A percentile compares a stretch with the other conserved stretches of the same genome.
These are phyloP conservation scores for Davidsoniella eucalypti DNA, from an alignment of 2,329 filamentous ascomycete species.

Conservation along the genomic window DNA sequence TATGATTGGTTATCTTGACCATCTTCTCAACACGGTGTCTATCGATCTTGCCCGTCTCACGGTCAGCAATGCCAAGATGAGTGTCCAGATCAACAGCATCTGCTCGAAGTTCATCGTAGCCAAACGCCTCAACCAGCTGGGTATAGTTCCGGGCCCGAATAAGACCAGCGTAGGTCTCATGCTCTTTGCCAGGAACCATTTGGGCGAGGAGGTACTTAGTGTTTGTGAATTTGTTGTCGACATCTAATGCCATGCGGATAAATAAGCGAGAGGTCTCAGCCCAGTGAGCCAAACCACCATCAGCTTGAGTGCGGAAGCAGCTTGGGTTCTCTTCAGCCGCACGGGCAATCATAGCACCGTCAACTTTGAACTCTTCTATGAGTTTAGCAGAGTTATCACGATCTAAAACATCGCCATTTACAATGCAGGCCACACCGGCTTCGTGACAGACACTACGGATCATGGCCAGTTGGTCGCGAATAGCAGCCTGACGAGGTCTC, in stretches of 20 bases:
- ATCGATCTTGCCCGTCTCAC: constrained; percentile 10
- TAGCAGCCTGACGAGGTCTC: constrained; percentile 75
- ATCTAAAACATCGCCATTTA: constrained; percentile 82
- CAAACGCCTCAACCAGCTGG: constrained; percentile 49
- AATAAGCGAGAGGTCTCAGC: constrained; percentile 62
- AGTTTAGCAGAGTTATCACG: constrained; percentile 57
- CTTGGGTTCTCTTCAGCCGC: constrained; percentile 82
- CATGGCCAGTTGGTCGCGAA: constrained; percentile 74
- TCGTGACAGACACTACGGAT: constrained; percentile 64
- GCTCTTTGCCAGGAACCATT: constrained; percentile 65
- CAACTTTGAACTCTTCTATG: constrained; percentile 63
- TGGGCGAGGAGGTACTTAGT: constrained; percentile 82
- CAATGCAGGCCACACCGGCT: constrained; percentile 76
- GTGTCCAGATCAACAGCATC: constrained; percentile 50
- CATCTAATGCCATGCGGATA: constrained; percentile 52
- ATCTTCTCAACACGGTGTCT: constrained; percentile 11
- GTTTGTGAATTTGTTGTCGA: constrained; percentile 79
- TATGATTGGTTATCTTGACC: constrained; percentile 14
- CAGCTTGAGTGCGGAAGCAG: constrained; percentile 54
- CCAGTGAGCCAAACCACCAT: constrained; percentile 62
- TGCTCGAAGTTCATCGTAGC: constrained; percentile 44
- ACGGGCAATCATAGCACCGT: constrained; percentile 95
- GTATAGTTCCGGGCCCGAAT: constrained; percentile 53
- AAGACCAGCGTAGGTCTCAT: constrained; percentile 41
- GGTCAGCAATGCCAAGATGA: constrained; percentile 28